phyloP scores from a whole-genome alignment of 768 basidiomycete genomes.

The Leccinellum albellum region DNA sequence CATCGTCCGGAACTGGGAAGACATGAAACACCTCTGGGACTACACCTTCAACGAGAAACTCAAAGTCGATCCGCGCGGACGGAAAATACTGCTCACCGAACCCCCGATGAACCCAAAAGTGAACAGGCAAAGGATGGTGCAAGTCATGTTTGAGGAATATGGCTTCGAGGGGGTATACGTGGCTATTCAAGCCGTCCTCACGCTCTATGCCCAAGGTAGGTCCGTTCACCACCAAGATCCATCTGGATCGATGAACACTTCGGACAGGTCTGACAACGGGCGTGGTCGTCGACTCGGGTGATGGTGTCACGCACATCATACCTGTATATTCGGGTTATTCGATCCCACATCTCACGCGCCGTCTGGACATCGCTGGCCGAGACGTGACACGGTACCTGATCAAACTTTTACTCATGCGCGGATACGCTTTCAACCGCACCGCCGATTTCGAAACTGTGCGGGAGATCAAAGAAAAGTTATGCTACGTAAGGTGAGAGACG shows the following conservation, averaged over 20 bases:
- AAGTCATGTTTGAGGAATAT: conserved; percentile 99
- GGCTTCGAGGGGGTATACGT: conserved; percentile 95
- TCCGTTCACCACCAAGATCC: conserved; percentile 1
- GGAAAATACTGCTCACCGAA: conserved; percentile 92
- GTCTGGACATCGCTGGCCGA: conserved; percentile 95
- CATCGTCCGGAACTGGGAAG: conserved; percentile 98
- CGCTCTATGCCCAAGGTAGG: conserved; percentile 96
- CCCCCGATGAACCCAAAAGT: conserved; percentile 98
- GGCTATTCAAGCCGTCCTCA: conserved; percentile 97
- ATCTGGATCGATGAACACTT: not conserved
- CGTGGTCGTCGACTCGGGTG: conserved; percentile 98
- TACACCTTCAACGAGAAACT: conserved; percentile 98
- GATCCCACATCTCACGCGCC: conserved; percentile 89
- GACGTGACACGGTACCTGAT: conserved; percentile 99
- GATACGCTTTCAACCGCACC: conserved; percentile 99
- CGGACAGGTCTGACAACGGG: conserved; percentile 90
- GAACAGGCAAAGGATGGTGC: conserved; percentile 90
- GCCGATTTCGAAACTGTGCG: conserved; percentile 99
- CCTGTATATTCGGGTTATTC: conserved; percentile 98
- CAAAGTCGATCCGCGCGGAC: conserved; percentile 77
- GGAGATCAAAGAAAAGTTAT: conserved; percentile 98
- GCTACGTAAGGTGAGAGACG: conserved; percentile 81
- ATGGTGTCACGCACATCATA: conserved; percentile 98
- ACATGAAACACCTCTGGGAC: conserved; percentile 98
- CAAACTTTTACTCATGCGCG: conserved; percentile 99